These are phyloP conservation scores for Acacia concinna DNA, from an alignment of 331 rosid genomes.

Conservation along the genomic window DNA sequence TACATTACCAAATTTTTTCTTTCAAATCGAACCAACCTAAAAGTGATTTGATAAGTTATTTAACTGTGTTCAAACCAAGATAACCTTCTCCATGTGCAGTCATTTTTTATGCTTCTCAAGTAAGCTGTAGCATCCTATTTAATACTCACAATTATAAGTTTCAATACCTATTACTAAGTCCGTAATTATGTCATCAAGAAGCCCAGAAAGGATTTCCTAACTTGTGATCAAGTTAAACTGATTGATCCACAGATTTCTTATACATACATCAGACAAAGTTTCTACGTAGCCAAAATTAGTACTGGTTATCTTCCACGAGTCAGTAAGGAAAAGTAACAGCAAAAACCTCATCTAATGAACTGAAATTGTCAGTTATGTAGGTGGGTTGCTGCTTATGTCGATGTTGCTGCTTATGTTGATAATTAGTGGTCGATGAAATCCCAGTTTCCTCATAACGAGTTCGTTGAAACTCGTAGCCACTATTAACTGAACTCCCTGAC, in stretches of 20 bases:
- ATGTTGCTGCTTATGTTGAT: constrained; percentile 35
- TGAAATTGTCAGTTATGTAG: constrained; percentile 68
- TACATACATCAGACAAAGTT: not conserved
- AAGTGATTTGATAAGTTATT: not conserved
- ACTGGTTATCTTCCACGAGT: constrained; percentile 21
- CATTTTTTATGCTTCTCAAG: not conserved
- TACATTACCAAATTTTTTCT: not conserved
- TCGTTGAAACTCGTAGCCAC: constrained; percentile 4
- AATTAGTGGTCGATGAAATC: constrained; percentile 32
- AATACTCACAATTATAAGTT: not conserved
- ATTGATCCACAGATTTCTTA: not conserved
- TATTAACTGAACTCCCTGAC: constrained; percentile 41
- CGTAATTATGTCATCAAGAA: not conserved
- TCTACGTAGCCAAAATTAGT: not conserved
- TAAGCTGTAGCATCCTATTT: not conserved
- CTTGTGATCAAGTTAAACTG: not conserved
- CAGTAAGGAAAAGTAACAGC: constrained; percentile 14
- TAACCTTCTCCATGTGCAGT: not conserved
- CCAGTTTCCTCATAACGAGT: constrained; percentile 42
- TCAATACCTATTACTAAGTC: not conserved
- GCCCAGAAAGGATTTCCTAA: not conserved
- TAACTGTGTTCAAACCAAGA: not conserved
- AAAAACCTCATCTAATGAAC: constrained; percentile 84
- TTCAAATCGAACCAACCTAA: not conserved
- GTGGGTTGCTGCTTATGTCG: constrained; percentile 34